Evolutionary conservation across 768 basidiomycete genomes (phyloP).

Genomic region (Boletus subcaerulescens): DNA sequence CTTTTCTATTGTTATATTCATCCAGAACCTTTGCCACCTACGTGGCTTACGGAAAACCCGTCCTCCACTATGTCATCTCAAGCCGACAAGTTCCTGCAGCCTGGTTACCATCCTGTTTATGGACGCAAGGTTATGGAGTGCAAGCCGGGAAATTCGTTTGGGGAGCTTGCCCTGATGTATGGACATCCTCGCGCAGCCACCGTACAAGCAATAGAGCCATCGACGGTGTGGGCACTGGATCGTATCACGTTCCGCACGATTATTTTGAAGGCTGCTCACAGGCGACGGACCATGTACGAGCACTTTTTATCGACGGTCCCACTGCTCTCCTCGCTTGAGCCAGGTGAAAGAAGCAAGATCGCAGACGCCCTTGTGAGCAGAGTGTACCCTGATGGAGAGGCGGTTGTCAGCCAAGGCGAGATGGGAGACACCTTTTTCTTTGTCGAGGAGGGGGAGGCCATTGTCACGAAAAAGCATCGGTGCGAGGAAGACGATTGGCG

Average conservation of each 20-base stretch:
- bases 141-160: conserved; percentile 83
- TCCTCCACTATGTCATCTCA: conserved; percentile 36
- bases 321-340: conserved; percentile 80
- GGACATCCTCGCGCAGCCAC: conserved; percentile 95
- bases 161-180: conserved; percentile 98
- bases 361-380: conserved; percentile 90
- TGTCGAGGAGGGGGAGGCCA: conserved; percentile 90
- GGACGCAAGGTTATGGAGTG: conserved; percentile 85
- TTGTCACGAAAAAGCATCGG: conserved; percentile 73
- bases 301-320: conserved; percentile 90
- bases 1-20: conserved; percentile 80
- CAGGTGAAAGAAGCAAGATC: conserved; percentile 92
- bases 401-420: conserved; percentile 90
- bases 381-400: conserved; percentile 78
- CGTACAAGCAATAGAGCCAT: conserved; percentile 78
- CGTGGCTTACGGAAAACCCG: conserved; percentile 49
- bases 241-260: conserved; percentile 98
- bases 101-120: conserved; percentile 65
- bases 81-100: conserved; percentile 56
- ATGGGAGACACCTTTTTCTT: conserved; percentile 98
- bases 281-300: conserved; percentile 94
- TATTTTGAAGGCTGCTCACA: conserved; percentile 88
- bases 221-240: conserved; percentile 92
- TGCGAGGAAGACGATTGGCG: conserved; percentile 54
- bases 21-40: conserved; percentile 60